Percentiles rank a stretch among this genome's conserved stretches.
These are phyloP conservation scores for Ceratocystis cacaofunesta DNA, from an alignment of 2,329 filamentous ascomycete genomes.

Conservation along the genomic window DNA sequence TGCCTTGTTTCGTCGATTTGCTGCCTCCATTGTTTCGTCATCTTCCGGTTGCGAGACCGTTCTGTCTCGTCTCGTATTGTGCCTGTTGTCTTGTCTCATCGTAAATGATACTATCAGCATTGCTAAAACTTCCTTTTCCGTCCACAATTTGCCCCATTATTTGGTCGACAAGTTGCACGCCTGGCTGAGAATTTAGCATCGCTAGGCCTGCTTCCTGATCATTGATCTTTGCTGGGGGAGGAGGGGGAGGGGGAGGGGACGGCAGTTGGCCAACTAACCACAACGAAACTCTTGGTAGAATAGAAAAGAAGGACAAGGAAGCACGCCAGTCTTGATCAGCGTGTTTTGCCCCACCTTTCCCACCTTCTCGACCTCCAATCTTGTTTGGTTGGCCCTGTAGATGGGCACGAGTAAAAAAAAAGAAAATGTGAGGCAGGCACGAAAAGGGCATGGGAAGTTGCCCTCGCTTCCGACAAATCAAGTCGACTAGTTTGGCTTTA, in stretches of 20 bases:
- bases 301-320: conserved; percentile 8
- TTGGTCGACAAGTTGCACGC: background rate
- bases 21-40: background rate
- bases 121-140: background rate
- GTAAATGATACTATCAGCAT: background rate
- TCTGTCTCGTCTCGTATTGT: conserved; percentile 12
- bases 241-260: too few species aligned
- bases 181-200: too few species aligned
- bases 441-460: background rate
- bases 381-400: background rate
- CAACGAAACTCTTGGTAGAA: conserved; percentile 1
- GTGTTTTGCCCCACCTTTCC: background rate
- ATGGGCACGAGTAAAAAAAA: background rate
- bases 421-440: background rate
- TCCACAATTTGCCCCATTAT: background rate
- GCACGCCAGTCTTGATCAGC: background rate
- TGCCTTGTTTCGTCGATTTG: background rate
- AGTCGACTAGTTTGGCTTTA: background rate
- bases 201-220: too few species aligned
- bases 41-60: background rate
- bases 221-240: too few species aligned
- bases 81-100: conserved; percentile 3
- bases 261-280: background rate
- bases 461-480: background rate
- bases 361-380: background rate